These are phyloP conservation scores for Lophiostoma macrostomum DNA, from an alignment of 495 filamentous ascomycete genomes.

Conservation along the genomic window DNA sequence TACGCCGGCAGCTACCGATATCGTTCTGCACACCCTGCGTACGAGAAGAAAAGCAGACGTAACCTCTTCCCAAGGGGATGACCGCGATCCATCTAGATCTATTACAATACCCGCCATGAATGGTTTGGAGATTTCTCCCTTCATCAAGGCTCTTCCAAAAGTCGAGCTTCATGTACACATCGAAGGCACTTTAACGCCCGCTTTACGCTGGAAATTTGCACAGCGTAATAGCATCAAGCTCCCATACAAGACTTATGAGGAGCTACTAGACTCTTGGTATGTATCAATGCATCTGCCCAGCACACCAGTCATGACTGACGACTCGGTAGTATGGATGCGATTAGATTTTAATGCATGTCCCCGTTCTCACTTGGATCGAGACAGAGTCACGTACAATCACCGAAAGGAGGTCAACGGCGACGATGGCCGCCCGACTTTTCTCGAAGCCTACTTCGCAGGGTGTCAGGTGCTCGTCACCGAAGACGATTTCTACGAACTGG, in stretches of 20 bases:
- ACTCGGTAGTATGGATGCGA: too few relatives aligned
- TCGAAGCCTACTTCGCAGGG: constrained; percentile 46
- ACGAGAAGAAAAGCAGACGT: too few relatives aligned
- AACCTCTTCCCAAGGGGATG: too few relatives aligned
- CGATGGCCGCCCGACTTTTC: constrained; percentile 30
- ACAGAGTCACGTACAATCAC: constrained; percentile 4
- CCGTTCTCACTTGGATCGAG: background rate
- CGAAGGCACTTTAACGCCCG: constrained; percentile 46
- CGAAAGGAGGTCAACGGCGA: constrained; percentile 8
- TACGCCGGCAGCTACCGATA: too few relatives aligned
- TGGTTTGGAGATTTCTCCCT: background rate
- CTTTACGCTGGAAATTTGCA: constrained; percentile 43
- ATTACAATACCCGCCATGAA: background rate
- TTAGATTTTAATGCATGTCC: too few relatives aligned
- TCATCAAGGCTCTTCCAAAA: constrained; percentile 39
- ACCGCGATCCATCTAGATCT: too few relatives aligned
- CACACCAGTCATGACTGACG: too few relatives aligned
- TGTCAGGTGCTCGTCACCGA: constrained; percentile 43
- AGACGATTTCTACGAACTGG: constrained; percentile 47
- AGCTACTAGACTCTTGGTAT: constrained; percentile 34
- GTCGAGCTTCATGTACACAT: constrained; percentile 49
- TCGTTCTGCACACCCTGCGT: too few relatives aligned
- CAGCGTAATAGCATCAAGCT: constrained; percentile 42
- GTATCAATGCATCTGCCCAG: background rate
- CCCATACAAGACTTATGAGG: constrained; percentile 37